Evolutionary conservation across 139 green algal species (phyloP).

Genomic region (Tetradesmus obliquus): DNA sequence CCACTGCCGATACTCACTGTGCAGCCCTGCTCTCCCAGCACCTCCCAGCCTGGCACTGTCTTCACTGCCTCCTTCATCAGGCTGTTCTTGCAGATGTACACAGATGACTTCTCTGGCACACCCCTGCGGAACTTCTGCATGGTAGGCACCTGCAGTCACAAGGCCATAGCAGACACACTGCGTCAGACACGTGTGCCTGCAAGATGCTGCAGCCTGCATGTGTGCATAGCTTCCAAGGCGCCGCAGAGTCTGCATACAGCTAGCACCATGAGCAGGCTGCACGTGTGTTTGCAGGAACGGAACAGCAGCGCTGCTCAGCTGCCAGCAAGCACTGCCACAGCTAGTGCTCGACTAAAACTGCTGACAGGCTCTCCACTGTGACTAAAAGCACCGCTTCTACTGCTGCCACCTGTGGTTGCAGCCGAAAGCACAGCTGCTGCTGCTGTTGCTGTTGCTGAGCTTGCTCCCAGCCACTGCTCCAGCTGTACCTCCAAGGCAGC

Average conservation of each 20-base stretch:
- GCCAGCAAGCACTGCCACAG: background rate
- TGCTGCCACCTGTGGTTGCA: background rate
- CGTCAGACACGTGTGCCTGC: background rate
- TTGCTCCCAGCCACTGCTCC: background rate
- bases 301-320: background rate
- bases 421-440: background rate
- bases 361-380: no score
- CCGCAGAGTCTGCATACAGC: no score
- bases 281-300: background rate
- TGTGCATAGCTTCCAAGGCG: background rate
- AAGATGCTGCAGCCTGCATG: background rate
- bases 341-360: background rate
- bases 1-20: constrained; percentile 41
- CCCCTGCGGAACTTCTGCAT: constrained; percentile 80
- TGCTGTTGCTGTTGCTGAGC: background rate
- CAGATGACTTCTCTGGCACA: constrained; percentile 71
- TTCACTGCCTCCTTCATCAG: constrained; percentile 82
- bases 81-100: constrained; percentile 91
- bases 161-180: background rate
- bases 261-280: no score
- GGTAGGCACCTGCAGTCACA: constrained; percentile 71
- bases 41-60: constrained; percentile 72
- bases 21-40: constrained; percentile 59
- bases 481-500: background rate
- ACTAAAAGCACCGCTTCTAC: background rate